These are phyloP conservation scores for Ulvella scutata DNA, from an alignment of 139 green algal genomes.

Conservation along the genomic window DNA sequence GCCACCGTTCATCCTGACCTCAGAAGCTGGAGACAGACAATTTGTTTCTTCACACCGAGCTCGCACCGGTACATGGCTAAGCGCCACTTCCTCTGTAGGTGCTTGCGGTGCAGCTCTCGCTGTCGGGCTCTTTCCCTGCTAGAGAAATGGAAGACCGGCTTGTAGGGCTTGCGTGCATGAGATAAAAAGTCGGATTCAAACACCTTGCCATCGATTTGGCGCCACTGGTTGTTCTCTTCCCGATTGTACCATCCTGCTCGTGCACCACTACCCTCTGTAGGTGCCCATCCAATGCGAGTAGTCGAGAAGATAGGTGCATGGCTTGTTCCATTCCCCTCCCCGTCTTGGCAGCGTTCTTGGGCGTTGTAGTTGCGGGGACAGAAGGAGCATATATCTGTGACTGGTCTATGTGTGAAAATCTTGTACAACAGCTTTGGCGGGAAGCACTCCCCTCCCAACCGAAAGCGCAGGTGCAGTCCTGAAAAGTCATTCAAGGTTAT, in stretches of 20 bases:
- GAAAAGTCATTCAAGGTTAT: no score
- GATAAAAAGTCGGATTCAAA: no score
- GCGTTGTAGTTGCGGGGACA: constrained; percentile 23
- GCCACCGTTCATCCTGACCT: not conserved
- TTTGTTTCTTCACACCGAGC: not conserved
- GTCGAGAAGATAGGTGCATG: not conserved
- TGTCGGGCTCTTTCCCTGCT: not conserved
- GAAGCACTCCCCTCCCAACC: constrained; percentile 50
- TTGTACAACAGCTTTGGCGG: constrained; percentile 70
- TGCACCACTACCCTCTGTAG: constrained; percentile 22
- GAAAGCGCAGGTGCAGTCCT: constrained; percentile 47
- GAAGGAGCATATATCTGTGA: constrained; percentile 25
- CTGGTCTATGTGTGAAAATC: constrained; percentile 56
- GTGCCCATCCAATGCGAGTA: constrained; percentile 17
- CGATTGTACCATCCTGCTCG: constrained; percentile 44
- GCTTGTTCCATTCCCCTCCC: not conserved
- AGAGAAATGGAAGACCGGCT: constrained; percentile 21
- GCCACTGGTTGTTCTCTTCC: constrained; percentile 57
- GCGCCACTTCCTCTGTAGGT: constrained; percentile 33
- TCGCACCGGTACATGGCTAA: constrained; percentile 27
- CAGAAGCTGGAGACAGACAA: not conserved
- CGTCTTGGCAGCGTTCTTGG: constrained; percentile 27
- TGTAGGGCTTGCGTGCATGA: no score
- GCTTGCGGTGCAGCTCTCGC: constrained; percentile 15
- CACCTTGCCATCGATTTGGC: constrained; percentile 31